Percentiles rank a stretch among this genome's conserved stretches.
Conservation (phyloP, 176 grass and related monocot genomes). For the Luzula sylvatica region DNA sequence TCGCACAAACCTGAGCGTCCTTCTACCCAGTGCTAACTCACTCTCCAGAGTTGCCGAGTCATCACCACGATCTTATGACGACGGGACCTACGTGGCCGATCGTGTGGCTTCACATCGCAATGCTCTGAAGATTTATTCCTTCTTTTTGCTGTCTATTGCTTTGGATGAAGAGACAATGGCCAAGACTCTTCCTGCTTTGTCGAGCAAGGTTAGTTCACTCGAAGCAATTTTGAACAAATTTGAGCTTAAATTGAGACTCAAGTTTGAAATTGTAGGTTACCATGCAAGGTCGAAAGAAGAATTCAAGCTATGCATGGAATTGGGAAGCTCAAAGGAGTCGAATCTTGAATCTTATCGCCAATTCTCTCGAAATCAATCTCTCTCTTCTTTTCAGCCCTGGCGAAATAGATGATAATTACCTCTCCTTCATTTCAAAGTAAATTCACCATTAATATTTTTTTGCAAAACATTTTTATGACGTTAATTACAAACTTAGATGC, state of each 20-base stretch:
- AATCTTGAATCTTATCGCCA: slow-evolving; percentile 79
- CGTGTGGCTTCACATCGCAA: slow-evolving; percentile 76
- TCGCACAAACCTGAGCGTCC: slow-evolving; percentile 87
- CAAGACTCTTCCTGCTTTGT: slow-evolving; percentile 18
- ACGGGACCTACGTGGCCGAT: slow-evolving; percentile 26
- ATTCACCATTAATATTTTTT: neutral
- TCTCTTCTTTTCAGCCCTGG: slow-evolving; percentile 75
- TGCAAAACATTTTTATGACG: no score
- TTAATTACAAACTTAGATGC: slow-evolving; percentile 24
- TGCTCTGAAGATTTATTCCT: slow-evolving; percentile 82
- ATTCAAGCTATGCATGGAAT: slow-evolving; percentile 67
- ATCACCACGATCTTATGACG: slow-evolving; percentile 27
- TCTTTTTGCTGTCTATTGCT: slow-evolving; percentile 71
- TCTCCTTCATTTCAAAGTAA: slow-evolving; percentile 94
- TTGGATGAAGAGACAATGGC: slow-evolving; percentile 32
- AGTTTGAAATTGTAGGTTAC: slow-evolving; percentile 36
- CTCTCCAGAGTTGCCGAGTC: slow-evolving; percentile 50
- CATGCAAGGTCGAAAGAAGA: slow-evolving; percentile 63
- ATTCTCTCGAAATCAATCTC: slow-evolving; percentile 80
- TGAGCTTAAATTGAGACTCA: neutral
- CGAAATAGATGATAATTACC: slow-evolving; percentile 69
- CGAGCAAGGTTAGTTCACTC: slow-evolving; percentile 23
- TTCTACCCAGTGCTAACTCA: slow-evolving; percentile 78
- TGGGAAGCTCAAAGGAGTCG: slow-evolving; percentile 86
- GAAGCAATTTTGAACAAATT: neutral